Evolutionary conservation across 495 filamentous ascomycete genomes (phyloP), one percentile per base, ranked within the genome.

Genomic region (Tetracladium marchalianum): DNA sequence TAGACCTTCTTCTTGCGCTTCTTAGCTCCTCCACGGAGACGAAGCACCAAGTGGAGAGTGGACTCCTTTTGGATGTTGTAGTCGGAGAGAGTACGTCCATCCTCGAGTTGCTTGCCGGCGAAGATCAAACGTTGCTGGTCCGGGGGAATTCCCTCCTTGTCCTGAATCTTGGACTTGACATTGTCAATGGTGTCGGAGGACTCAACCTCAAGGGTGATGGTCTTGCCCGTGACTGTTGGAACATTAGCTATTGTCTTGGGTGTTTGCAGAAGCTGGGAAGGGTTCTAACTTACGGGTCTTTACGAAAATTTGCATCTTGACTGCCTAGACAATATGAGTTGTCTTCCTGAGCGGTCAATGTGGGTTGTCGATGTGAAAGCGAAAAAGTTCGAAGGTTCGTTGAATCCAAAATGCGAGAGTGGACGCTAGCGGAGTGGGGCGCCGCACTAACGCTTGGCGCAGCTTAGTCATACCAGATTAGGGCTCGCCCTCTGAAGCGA

Each of bases 31-130:
- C 83, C 83, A 79, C 92, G 93, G 49, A 99, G 88, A 66, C 93
- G 89, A 54, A 99, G 84, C 56, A 99, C 93, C 54, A 97, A 77
- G 74, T 99, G 92, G 52, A 99, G 88, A 64, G 92, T 99, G 54
- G 85, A 90, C 81, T 99, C 92, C 81, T 99, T 99, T 82, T 99
- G 92, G 77, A 99, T 99, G 81, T 97, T 97, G 87, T 99, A 99
- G 72, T 99, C 92, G 62, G 87, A 94, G 58, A 99, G 87, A 58
- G 92, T 97, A 59, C 93, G 93, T 66, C 92, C 92, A 59, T 99
- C 92, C 75, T 99, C 93, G 61, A 99, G 89, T 77, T 99, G 92
- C 85, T 99, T 99, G 67, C 92, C 92, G 61, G 92, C 92, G 74
- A 97, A 99, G 82, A 99, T 99, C 71, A 99, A 73, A 63, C 92